These are phyloP conservation scores for Talaromyces sp. DNA, from an alignment of 2,329 filamentous ascomycete species.

Conservation along the genomic window DNA sequence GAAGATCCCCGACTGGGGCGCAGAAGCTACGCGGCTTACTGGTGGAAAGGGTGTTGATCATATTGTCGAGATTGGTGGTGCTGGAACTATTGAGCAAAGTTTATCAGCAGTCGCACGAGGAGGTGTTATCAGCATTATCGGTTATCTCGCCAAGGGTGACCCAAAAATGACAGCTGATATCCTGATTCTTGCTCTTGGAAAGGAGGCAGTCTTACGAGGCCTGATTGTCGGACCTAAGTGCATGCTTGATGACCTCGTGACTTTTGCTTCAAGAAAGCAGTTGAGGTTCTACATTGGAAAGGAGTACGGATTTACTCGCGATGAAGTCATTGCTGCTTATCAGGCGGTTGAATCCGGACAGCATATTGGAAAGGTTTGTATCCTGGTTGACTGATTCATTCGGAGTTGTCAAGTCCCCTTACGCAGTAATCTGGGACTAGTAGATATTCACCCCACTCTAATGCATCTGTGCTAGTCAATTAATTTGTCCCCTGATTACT, in stretches of 20 bases:
- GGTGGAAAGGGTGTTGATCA: slow-evolving; percentile 44
- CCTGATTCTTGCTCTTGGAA: slow-evolving; percentile 5
- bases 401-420: no score
- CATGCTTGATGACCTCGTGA: slow-evolving; percentile 7
- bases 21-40: slow-evolving; percentile 44
- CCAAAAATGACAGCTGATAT: not conserved
- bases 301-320: slow-evolving; percentile 35
- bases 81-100: slow-evolving; percentile 46
- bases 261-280: not conserved
- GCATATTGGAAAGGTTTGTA: slow-evolving; percentile 44
- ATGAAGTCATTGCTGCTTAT: slow-evolving; percentile 28
- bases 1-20: slow-evolving; percentile 41
- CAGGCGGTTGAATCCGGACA: slow-evolving; percentile 26
- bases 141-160: slow-evolving; percentile 17
- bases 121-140: slow-evolving; percentile 45
- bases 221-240: slow-evolving; percentile 4
- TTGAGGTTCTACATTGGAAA: slow-evolving; percentile 26
- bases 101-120: slow-evolving; percentile 41
- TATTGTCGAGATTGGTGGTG: slow-evolving; percentile 46
- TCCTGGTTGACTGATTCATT: slow-evolving; percentile 13
- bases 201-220: slow-evolving; percentile 6
- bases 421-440: no score
- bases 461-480: no score
- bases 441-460: no score
- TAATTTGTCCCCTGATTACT: no score